Evolutionary conservation across 1,284 basidiomycete species (phyloP).

Genomic region (Phlebopus sp.): DNA sequence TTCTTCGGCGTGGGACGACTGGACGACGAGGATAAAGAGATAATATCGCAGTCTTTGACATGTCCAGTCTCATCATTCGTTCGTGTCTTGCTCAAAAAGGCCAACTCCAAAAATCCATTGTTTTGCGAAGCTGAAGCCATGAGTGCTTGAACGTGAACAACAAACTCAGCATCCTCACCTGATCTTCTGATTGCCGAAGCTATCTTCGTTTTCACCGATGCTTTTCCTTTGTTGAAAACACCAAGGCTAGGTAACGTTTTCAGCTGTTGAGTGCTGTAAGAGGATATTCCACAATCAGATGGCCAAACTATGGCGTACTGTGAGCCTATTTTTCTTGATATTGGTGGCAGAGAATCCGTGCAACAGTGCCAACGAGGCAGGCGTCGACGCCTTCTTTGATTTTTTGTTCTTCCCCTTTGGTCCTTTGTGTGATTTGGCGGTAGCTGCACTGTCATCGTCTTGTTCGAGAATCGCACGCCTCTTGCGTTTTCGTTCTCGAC

Average conservation of each 20-base stretch:
- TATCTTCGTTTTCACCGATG: constrained; percentile 47
- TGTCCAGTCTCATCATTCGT: constrained; percentile 6
- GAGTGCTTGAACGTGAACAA: constrained; percentile 2
- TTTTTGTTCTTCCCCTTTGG: constrained; percentile 25
- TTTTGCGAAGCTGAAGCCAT: constrained; percentile 16
- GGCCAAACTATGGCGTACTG: constrained; percentile 46
- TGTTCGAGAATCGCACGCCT: constrained; percentile 48
- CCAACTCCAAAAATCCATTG: constrained; percentile 48
- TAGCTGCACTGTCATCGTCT: constrained; percentile 17
- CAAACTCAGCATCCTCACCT: constrained; percentile 12
- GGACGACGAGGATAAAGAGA: constrained; percentile 1
- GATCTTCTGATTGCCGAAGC: constrained; percentile 14
- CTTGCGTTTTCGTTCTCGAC: constrained; percentile 52
- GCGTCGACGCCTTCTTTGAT: constrained; percentile 36
- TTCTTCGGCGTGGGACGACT: constrained; percentile 1
- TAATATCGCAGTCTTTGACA: constrained; percentile 1
- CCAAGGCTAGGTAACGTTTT: constrained; percentile 46
- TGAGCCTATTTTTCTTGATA: constrained; percentile 64
- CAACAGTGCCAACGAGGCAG: constrained; percentile 64
- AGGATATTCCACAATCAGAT: background rate
- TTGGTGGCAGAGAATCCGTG: constrained; percentile 72
- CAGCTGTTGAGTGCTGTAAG: constrained; percentile 34
- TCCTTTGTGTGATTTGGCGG: constrained; percentile 6
- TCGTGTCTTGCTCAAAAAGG: constrained; percentile 43
- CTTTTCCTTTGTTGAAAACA: constrained; percentile 71